Evolutionary conservation across 768 basidiomycete species (phyloP).

Genomic region (Psilocybe tampanensis): DNA sequence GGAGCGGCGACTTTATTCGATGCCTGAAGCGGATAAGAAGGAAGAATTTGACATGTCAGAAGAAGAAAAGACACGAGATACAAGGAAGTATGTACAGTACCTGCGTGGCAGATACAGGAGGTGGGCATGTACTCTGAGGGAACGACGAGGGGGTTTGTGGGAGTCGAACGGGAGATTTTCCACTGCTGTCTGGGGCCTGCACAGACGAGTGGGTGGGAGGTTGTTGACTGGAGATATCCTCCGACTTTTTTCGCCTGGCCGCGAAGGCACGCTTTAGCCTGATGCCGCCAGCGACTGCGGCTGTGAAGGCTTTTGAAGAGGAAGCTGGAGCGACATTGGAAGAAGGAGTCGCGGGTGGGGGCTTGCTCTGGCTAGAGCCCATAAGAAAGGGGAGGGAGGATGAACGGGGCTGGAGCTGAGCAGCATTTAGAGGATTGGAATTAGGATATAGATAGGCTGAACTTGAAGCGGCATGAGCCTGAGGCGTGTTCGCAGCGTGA

Average conservation of each 20-base stretch:
- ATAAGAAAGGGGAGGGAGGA: slow-evolving; percentile 28
- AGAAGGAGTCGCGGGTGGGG: slow-evolving; percentile 18
- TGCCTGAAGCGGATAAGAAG: too few species aligned
- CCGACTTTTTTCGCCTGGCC: slow-evolving; percentile 58
- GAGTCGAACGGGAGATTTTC: background rate
- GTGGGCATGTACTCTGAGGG: background rate
- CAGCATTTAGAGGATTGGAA: background rate
- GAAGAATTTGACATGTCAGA: too few species aligned
- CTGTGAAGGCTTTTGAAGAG: slow-evolving; percentile 36
- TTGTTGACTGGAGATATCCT: slow-evolving; percentile 35
- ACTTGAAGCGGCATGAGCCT: background rate
- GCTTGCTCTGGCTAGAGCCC: slow-evolving; percentile 29
- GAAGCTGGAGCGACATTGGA: slow-evolving; percentile 18
- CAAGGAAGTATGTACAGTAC: too few species aligned
- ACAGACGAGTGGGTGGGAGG: slow-evolving; percentile 21
- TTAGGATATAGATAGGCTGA: background rate
- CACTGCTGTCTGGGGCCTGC: background rate
- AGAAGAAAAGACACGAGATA: too few species aligned
- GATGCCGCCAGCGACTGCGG: slow-evolving; percentile 44
- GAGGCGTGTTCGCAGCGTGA: background rate
- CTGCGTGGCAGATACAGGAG: slow-evolving; percentile 1
- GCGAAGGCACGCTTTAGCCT: slow-evolving; percentile 64
- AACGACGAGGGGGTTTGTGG: background rate
- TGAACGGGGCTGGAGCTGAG: slow-evolving; percentile 19
- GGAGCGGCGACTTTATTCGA: slow-evolving; percentile 17